A percentile compares a stretch with the other conserved stretches of the same genome.
Evolutionary conservation across 495 filamentous ascomycete species (phyloP).

Genomic region (Hypoxylon rickii): DNA sequence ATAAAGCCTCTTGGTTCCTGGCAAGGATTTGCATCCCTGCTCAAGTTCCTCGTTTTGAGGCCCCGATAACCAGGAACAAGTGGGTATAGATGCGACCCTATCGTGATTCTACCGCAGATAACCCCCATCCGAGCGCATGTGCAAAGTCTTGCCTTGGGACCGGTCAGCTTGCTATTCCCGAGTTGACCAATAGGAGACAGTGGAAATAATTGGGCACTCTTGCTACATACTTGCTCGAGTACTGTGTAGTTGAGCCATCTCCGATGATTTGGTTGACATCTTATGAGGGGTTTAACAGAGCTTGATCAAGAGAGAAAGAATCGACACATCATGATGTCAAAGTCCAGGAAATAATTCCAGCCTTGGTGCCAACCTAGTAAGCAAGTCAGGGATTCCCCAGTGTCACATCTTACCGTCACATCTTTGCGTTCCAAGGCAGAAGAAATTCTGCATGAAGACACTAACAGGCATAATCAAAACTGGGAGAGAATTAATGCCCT

Average conservation of each 20-base stretch:
- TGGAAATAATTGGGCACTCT: too few relatives aligned
- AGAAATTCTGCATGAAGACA: neutral
- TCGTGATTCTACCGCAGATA: neutral
- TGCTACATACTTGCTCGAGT: too few relatives aligned
- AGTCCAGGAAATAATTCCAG: too few relatives aligned
- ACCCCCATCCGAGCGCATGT: conserved; percentile 27
- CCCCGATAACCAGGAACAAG: conserved; percentile 11
- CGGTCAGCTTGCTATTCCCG: too few relatives aligned
- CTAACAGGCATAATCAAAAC: neutral
- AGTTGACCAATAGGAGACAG: too few relatives aligned
- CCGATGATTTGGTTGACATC: too few relatives aligned
- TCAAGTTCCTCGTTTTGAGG: conserved; percentile 8
- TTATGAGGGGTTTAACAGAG: too few relatives aligned
- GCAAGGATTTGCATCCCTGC: neutral
- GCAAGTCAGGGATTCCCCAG: conserved; percentile 1
- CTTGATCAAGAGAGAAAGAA: too few relatives aligned
- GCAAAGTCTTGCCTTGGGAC: too few relatives aligned
- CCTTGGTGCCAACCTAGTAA: neutral
- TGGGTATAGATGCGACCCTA: conserved; percentile 16
- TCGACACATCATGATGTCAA: too few relatives aligned
- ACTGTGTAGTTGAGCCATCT: too few relatives aligned
- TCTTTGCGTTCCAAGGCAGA: too few relatives aligned
- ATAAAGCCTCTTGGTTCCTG: neutral
- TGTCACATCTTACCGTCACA: conserved; percentile 7
- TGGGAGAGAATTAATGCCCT: neutral